Base-by-base conservation (phyloP, 495 filamentous ascomycete genomes). In the Xylaria intraflava region DNA sequence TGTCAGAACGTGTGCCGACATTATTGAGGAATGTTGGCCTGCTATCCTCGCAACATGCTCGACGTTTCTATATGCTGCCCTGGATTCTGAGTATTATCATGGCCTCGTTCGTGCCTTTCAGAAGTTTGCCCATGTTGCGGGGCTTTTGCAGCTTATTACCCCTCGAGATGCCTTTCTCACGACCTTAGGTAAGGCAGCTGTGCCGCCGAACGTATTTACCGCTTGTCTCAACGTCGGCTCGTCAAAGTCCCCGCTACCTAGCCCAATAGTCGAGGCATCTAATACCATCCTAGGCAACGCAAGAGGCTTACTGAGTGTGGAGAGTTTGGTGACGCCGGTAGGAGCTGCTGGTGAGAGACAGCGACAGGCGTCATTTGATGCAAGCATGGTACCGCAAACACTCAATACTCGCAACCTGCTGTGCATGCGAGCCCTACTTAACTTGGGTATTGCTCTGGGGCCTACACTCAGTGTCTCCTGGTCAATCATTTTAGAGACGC, bases 71-170 rank as follows among this genome's bases (percentile, higher is more conserved):
- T 90, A 90, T 65, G 90, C 94, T 17, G 83, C 90, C 0, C 70
- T 98, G 9, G 93, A 97, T 61, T 84, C 89, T n/a, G 92, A 95
- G 36, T 95, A 90, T 55, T 97, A 95, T 56, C 90, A 95, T 57
- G 83, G 83, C 22, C 78, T 98, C 2, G 90, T 98, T n/a, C 80
- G 92, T 44, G 87, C 90, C 0, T 92, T 97, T 59, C 93, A 98
- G 62, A 95, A 95, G 60, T 86, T 98, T 62, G 86, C 94, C 1
- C 93, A 98, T 65, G 93, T 96, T 7, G 89, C 93, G 19, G 93
- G 93, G 12, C 74, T 98, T 49, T 73, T 98, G 17, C 80, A 88
- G 46, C 78, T 96, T 17, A 73, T 78, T 22, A 96, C 93, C 1
- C 89, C 93, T 10, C 75, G 94, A 49, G 93, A 98, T 76, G 92